Evolutionary conservation across 2,329 filamentous ascomycete species (phyloP).

Genomic region (Clonostachys sp.): DNA sequence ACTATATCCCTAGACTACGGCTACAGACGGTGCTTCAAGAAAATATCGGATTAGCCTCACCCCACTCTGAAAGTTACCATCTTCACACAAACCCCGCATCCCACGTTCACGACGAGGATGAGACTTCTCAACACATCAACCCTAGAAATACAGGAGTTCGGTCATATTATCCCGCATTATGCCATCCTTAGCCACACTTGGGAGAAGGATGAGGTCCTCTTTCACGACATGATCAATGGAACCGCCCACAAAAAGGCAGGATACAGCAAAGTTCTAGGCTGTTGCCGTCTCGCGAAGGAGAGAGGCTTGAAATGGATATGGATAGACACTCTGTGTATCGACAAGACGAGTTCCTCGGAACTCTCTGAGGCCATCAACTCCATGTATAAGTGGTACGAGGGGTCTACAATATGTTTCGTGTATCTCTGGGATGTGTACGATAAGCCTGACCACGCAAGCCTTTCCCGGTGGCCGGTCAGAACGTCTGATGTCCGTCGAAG

Average conservation of each 20-base stretch:
- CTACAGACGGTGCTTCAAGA: too few relatives aligned
- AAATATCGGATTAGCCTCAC: too few relatives aligned
- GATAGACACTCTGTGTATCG: conserved; percentile 19
- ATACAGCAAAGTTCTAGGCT: conserved; percentile 4
- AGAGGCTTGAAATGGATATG: conserved; percentile 10
- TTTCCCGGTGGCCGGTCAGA: too few relatives aligned
- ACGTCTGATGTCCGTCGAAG: conserved; percentile 4
- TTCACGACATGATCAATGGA: conserved; percentile 9
- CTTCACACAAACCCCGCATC: too few relatives aligned
- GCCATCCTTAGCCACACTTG: conserved; percentile 24
- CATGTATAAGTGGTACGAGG: conserved; percentile 16
- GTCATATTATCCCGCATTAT: conserved; percentile 6
- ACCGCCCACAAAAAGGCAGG: conserved; percentile 2
- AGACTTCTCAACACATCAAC: too few relatives aligned
- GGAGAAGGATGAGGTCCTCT: conserved; percentile 16
- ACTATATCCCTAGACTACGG: too few relatives aligned
- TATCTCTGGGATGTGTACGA: conserved; percentile 10
- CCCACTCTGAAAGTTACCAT: too few relatives aligned
- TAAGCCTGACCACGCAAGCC: conserved; percentile 3
- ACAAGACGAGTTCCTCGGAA: conserved; percentile 14
- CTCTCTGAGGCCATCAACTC: conserved; percentile 18
- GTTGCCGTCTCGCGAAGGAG: conserved; percentile 6
- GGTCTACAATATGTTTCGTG: conserved; percentile 15
- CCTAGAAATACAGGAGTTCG: too few relatives aligned
- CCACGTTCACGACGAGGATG: too few relatives aligned